Evolutionary conservation across 2,329 filamentous ascomycete genomes (phyloP).

Genomic region (Ophiostoma piceae): DNA sequence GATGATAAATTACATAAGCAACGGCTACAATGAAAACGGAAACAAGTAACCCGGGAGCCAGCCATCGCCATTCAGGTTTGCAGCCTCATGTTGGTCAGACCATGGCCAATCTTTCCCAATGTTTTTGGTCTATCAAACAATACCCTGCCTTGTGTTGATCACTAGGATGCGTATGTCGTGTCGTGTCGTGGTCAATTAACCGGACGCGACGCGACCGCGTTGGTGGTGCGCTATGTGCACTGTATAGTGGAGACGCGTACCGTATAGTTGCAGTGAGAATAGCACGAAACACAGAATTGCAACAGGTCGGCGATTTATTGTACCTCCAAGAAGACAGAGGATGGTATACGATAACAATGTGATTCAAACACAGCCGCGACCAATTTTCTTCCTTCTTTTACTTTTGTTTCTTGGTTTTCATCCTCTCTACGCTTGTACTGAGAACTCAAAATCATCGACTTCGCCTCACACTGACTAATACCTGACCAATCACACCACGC

Average conservation of each 20-base stretch:
- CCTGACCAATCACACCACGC: neutral
- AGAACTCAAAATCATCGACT: neutral
- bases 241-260: neutral
- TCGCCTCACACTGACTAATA: neutral
- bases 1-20: neutral
- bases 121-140: neutral
- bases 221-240: neutral
- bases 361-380: neutral
- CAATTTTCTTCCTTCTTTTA: neutral
- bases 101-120: neutral
- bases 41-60: neutral
- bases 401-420: neutral
- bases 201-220: conserved; percentile 10
- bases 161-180: neutral
- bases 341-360: neutral
- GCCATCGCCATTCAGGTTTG: neutral
- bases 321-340: neutral
- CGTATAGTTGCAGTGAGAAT: neutral
- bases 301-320: neutral
- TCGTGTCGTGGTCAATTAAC: neutral
- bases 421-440: neutral
- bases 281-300: neutral
- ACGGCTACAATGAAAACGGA: neutral
- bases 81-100: neutral
- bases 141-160: neutral